phyloP scores from a whole-genome alignment of 176 grass and related monocot species.

The Thinopyrum elongatum region DNA sequence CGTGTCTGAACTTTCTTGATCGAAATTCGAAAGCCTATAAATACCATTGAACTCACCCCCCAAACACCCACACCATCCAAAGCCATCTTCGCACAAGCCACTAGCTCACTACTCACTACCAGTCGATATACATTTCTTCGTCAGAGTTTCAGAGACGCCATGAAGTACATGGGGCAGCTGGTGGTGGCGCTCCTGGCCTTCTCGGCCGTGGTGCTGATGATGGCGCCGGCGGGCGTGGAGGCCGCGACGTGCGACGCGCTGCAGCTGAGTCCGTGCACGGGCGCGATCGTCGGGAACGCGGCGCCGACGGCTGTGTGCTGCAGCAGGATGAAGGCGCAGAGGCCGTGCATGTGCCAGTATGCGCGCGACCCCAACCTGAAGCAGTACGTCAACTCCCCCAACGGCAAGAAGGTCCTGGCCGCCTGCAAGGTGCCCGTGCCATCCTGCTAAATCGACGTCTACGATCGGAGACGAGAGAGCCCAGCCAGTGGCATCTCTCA shows the following conservation, averaged over 20 bases:
- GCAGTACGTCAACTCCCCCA: slow-evolving; percentile 47
- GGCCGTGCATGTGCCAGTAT: slow-evolving; percentile 74
- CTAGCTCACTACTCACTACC: background rate
- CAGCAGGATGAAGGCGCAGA: slow-evolving; percentile 53
- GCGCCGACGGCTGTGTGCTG: slow-evolving; percentile 47
- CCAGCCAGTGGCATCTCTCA: too few species aligned
- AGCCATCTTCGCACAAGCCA: background rate
- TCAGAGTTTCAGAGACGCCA: background rate
- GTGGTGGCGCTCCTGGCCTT: background rate
- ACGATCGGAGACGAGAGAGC: background rate
- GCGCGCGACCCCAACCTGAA: slow-evolving; percentile 56
- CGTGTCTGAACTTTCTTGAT: background rate
- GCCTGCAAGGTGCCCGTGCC: slow-evolving; percentile 42
- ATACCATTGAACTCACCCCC: background rate
- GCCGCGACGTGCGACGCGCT: slow-evolving; percentile 46
- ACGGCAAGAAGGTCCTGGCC: slow-evolving; percentile 36
- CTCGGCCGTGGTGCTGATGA: background rate
- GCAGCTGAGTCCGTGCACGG: slow-evolving; percentile 52
- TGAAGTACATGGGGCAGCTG: background rate
- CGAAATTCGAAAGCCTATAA: slow-evolving; percentile 6
- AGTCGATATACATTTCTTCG: background rate
- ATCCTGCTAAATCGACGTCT: background rate
- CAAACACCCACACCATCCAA: background rate
- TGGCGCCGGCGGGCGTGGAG: background rate
- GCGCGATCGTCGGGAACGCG: slow-evolving; percentile 43